Evolutionary conservation across 2,329 filamentous ascomycete species (phyloP).

Genomic region (Ilyonectria sp.): DNA sequence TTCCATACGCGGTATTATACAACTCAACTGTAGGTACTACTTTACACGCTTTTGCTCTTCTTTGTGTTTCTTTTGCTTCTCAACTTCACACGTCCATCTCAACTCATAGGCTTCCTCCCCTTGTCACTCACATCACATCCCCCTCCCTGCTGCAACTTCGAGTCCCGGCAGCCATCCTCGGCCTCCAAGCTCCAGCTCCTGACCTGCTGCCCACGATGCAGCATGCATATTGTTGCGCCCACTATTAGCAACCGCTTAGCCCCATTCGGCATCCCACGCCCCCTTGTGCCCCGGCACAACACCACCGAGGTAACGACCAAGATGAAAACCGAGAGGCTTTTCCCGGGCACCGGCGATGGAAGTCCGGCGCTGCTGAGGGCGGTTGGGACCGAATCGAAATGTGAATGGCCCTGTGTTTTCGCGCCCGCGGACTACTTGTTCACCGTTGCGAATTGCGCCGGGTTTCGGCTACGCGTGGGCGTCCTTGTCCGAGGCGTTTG

Average conservation of each 20-base stretch:
- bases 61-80: background rate
- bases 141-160: slow-evolving; percentile 1
- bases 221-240: slow-evolving; percentile 27
- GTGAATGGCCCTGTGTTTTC: background rate
- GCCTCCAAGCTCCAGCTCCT: slow-evolving; percentile 23
- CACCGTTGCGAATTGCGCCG: slow-evolving; percentile 14
- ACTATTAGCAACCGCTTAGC: slow-evolving; percentile 42
- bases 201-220: slow-evolving; percentile 20
- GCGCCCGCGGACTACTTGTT: background rate
- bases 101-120: too few species aligned
- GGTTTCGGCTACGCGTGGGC: slow-evolving; percentile 21
- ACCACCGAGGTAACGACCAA: slow-evolving; percentile 39
- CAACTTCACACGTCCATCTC: background rate
- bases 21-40: background rate
- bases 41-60: background rate
- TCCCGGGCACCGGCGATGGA: slow-evolving; percentile 17
- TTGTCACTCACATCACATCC: background rate
- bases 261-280: slow-evolving; percentile 31
- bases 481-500: slow-evolving; percentile 11
- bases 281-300: slow-evolving; percentile 39
- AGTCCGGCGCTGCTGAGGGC: slow-evolving; percentile 15
- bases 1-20: background rate
- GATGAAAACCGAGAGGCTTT: background rate
- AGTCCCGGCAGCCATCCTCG: slow-evolving; percentile 2
- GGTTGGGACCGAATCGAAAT: slow-evolving; percentile 1